Conservation (phyloP, 2,329 filamentous ascomycete genomes). For the Calonectria leucothoes region DNA sequence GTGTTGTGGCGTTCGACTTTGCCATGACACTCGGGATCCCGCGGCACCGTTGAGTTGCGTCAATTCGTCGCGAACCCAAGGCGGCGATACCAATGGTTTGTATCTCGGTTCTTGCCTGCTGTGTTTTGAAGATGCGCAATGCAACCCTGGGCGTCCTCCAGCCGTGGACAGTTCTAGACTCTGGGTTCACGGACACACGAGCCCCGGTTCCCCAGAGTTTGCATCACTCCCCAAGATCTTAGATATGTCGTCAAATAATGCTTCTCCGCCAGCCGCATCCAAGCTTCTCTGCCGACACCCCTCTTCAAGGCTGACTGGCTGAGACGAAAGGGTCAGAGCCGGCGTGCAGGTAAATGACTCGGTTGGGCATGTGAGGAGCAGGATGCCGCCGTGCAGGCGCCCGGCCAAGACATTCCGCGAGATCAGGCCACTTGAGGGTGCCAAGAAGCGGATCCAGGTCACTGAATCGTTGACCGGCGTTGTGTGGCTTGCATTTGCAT, state of each 20-base stretch:
- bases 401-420: constrained; percentile 33
- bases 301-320: constrained; percentile 27
- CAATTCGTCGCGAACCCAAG: constrained; percentile 9
- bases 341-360: constrained; percentile 25
- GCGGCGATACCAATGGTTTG: constrained; percentile 21
- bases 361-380: constrained; percentile 26
- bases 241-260: constrained; percentile 2
- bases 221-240: not conserved
- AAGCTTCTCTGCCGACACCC: constrained; percentile 5
- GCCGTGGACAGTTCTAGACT: not conserved
- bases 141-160: not conserved
- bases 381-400: constrained; percentile 27
- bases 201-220: constrained; percentile 1
- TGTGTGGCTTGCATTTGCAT: constrained; percentile 37
- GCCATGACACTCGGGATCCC: constrained; percentile 20
- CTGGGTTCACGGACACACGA: not conserved
- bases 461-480: constrained; percentile 31
- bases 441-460: constrained; percentile 29
- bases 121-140: not conserved
- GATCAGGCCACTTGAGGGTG: constrained; percentile 35
- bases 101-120: not conserved
- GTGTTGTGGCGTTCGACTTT: constrained; percentile 27
- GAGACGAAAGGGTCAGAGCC: constrained; percentile 14
- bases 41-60: constrained; percentile 20
- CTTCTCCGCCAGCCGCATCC: constrained; percentile 26